A percentile compares a stretch with the other conserved stretches of the same genome.
Conservation (phyloP, 495 filamentous ascomycete species). For the Tetracladium setigerum region DNA sequence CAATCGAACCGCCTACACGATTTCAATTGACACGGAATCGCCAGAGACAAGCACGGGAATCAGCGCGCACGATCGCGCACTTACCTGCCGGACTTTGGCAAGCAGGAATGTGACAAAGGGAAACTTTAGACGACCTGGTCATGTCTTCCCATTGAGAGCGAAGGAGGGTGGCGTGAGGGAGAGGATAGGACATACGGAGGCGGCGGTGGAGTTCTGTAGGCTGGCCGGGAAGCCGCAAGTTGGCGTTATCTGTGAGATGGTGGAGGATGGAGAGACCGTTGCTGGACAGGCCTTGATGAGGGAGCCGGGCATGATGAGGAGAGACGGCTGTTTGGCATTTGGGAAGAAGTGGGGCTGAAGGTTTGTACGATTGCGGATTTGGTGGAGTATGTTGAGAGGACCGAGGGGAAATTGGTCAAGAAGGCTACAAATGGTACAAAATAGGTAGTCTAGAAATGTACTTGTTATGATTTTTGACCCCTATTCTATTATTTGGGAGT, state of each 20-base stretch:
- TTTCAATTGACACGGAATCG: constrained; percentile 72
- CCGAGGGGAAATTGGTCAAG: constrained; percentile 37
- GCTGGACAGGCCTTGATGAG: constrained; percentile 44
- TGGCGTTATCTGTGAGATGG: constrained; percentile 79
- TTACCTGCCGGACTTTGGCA: constrained; percentile 76
- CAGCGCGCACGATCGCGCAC: constrained; percentile 75
- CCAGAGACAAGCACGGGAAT: constrained; percentile 81
- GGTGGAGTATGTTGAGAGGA: constrained; percentile 69
- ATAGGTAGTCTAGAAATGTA: neutral
- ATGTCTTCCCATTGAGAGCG: constrained; percentile 82
- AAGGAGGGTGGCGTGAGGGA: constrained; percentile 71
- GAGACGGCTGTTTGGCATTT: constrained; percentile 85
- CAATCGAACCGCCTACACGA: constrained; percentile 85
- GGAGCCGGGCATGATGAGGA: constrained; percentile 81
- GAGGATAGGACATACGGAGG: constrained; percentile 85
- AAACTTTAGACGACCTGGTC: constrained; percentile 76
- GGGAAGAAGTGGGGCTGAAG: constrained; percentile 82
- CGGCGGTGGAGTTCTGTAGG: constrained; percentile 79
- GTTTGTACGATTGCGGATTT: constrained; percentile 94
- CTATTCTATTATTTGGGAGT: no score
- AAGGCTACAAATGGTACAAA: constrained; percentile 7
- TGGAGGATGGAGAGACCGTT: constrained; percentile 67
- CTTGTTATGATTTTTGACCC: no score
- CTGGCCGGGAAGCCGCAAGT: constrained; percentile 67
- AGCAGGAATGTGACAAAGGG: constrained; percentile 46